phyloP scores from a whole-genome alignment of 2,329 filamentous ascomycete species.

The Dactylellina parvicollis region DNA sequence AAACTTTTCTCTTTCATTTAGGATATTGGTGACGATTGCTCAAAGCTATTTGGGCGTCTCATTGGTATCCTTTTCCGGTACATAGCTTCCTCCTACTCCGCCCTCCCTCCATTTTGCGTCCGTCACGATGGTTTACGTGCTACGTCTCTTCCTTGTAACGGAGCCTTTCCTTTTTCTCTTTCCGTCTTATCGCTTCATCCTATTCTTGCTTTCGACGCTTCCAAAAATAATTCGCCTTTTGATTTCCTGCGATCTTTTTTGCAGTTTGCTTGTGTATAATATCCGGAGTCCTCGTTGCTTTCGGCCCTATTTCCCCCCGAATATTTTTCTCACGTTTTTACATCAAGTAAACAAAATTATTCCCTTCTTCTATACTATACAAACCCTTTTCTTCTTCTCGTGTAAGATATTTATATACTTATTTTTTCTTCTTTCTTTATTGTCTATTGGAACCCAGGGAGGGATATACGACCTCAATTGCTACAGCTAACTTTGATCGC shows the following conservation, averaged over 20 bases:
- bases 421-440: constrained; percentile 11
- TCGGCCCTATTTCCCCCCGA: no score
- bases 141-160: constrained; percentile 42
- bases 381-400: constrained; percentile 20
- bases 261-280: constrained; percentile 46
- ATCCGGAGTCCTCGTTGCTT: constrained; percentile 46
- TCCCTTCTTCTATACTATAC: constrained; percentile 30
- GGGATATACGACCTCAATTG: constrained; percentile 22
- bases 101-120: constrained; percentile 3
- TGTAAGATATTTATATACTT: constrained; percentile 49
- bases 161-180: constrained; percentile 25
- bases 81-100: constrained; percentile 43
- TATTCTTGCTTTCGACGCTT: constrained; percentile 8
- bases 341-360: constrained; percentile 35
- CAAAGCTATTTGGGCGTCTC: background rate
- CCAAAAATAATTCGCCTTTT: constrained; percentile 33
- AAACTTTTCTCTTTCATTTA: constrained; percentile 5
- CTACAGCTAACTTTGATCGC: constrained; percentile 11
- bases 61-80: constrained; percentile 32
- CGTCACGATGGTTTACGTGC: constrained; percentile 46
- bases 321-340: constrained; percentile 16
- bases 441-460: constrained; percentile 14
- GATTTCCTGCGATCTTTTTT: constrained; percentile 7
- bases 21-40: background rate
- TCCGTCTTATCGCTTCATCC: constrained; percentile 8